These are phyloP conservation scores for Mortierella sp. DNA, from an alignment of 371 early-diverging fungal species.

Conservation along the genomic window DNA sequence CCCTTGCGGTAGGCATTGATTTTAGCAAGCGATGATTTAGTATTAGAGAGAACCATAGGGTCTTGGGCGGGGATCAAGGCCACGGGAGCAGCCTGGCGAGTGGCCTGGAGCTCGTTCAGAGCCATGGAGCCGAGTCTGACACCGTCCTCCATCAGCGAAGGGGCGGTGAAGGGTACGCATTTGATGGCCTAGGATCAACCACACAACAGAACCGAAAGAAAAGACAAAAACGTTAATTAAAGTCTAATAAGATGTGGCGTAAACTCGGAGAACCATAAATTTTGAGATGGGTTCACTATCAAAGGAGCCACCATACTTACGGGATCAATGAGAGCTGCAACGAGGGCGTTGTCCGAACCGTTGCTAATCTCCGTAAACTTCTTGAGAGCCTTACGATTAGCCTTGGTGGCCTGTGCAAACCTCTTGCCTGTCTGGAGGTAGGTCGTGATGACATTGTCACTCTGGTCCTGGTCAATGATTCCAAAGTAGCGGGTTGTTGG, in stretches of 20 bases:
- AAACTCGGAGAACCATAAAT: not conserved
- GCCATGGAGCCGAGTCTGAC: constrained; percentile 40
- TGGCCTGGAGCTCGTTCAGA: constrained; percentile 35
- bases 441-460: constrained; percentile 41
- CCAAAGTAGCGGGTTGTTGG: constrained; percentile 37
- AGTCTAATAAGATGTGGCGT: not conserved
- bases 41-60: constrained; percentile 40
- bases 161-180: constrained; percentile 31
- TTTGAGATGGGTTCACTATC: not conserved
- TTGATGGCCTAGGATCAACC: constrained; percentile 11
- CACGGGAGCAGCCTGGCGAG: constrained; percentile 12
- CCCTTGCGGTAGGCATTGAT: constrained; percentile 34
- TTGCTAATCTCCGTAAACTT: constrained; percentile 15
- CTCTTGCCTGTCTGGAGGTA: constrained; percentile 14
- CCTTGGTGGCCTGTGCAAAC: constrained; percentile 26
- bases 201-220: not conserved
- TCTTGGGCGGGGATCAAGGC: constrained; percentile 23
- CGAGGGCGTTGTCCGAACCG: constrained; percentile 40
- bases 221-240: not conserved
- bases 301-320: constrained; percentile 7
- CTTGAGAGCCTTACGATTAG: constrained; percentile 17
- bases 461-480: constrained; percentile 42
- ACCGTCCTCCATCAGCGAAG: constrained; percentile 24
- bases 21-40: constrained; percentile 16
- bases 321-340: constrained; percentile 34